Percentiles rank a stretch among this genome's conserved stretches.
These are phyloP conservation scores for Spizellomyces punctatus DNA, from an alignment of 192 early-diverging fungal species.

Conservation along the genomic window DNA sequence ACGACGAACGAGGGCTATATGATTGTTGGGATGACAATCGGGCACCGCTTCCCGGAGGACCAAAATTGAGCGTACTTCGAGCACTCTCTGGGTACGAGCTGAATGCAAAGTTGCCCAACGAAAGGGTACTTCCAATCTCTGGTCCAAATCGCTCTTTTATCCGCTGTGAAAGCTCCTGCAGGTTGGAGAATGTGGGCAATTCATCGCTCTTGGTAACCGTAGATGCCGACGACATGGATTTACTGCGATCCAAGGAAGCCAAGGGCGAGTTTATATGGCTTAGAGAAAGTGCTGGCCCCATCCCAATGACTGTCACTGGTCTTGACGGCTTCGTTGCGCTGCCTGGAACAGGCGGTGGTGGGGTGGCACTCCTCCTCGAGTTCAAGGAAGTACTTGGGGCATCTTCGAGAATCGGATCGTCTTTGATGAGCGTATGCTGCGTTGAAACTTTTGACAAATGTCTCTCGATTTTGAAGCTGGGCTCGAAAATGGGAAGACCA, in stretches of 20 bases:
- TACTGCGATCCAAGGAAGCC: background rate
- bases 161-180: background rate
- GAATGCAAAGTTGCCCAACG: background rate
- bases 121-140: background rate
- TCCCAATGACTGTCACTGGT: too few species aligned
- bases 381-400: too few species aligned
- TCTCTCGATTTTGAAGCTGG: background rate
- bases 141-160: background rate
- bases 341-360: too few species aligned
- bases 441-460: background rate
- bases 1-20: background rate
- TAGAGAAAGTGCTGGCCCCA: too few species aligned
- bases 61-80: too few species aligned
- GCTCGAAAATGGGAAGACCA: background rate
- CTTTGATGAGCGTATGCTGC: too few species aligned
- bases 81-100: too few species aligned
- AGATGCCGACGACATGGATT: background rate
- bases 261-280: too few species aligned
- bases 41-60: background rate
- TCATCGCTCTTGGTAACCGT: too few species aligned
- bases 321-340: too few species aligned
- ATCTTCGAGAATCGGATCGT: too few species aligned
- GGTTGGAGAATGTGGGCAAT: background rate
- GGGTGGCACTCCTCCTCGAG: too few species aligned
- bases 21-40: background rate